Conservation (phyloP, 495 filamentous ascomycete species). For the Aspergillus indologenus region DNA sequence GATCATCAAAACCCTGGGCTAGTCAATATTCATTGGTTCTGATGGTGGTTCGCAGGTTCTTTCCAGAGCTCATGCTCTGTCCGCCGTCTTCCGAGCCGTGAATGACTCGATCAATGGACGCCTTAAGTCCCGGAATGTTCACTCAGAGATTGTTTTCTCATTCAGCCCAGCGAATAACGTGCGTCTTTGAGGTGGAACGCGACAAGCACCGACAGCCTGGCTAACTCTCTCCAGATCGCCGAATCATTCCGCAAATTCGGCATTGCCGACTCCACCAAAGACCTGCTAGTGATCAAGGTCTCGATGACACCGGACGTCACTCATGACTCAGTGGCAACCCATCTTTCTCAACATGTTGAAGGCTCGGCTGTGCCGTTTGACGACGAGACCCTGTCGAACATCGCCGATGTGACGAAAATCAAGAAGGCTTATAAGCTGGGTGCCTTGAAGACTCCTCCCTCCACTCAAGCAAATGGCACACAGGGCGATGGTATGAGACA, state of each 20-base stretch:
- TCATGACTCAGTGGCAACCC: constrained; percentile 54
- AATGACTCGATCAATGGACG: constrained; percentile 59
- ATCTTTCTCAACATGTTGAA: constrained; percentile 60
- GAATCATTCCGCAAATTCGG: constrained; percentile 89
- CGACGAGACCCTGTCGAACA: constrained; percentile 54
- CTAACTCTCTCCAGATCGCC: constrained; percentile 63
- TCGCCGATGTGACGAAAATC: constrained; percentile 66
- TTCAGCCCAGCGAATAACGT: constrained; percentile 87
- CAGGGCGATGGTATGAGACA: constrained; percentile 40
- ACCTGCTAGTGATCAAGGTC: constrained; percentile 77
- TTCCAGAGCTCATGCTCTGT: constrained; percentile 67
- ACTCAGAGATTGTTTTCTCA: constrained; percentile 87
- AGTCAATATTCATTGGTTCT: background rate
- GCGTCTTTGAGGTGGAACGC: constrained; percentile 13
- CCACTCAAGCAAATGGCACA: constrained; percentile 26
- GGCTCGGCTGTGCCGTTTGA: constrained; percentile 61
- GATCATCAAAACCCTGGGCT: too few species aligned
- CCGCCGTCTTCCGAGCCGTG: constrained; percentile 75
- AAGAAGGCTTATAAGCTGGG: constrained; percentile 83
- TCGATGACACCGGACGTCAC: constrained; percentile 43
- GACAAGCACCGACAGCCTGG: background rate
- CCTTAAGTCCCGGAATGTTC: constrained; percentile 79
- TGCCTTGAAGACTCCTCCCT: constrained; percentile 36
- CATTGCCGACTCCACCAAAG: constrained; percentile 63
- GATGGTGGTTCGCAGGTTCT: constrained; percentile 46